phyloP scores from a whole-genome alignment of 2,329 filamentous ascomycete genomes.

The Penicillium sp. region DNA sequence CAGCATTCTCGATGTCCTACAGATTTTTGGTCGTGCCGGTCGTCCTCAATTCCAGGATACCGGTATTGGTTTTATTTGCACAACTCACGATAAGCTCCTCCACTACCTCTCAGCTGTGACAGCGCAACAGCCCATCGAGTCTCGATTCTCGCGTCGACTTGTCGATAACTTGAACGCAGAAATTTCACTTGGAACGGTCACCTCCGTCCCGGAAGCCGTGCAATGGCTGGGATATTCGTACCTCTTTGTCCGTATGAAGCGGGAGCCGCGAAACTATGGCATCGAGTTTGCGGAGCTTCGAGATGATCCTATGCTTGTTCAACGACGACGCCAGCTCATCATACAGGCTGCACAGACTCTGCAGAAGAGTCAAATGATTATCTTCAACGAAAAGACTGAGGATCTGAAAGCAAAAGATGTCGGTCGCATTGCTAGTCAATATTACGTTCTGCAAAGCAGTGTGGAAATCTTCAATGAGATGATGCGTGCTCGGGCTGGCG shows the following conservation, averaged over 20 bases:
- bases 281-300: conserved; percentile 92
- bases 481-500: conserved; percentile 84
- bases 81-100: conserved; percentile 86
- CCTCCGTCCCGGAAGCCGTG: conserved; percentile 88
- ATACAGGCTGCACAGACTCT: conserved; percentile 86
- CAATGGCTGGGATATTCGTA: conserved; percentile 99
- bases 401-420: conserved; percentile 94
- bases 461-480: conserved; percentile 95
- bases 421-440: conserved; percentile 95
- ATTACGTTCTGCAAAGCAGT: conserved; percentile 90
- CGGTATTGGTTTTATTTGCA: conserved; percentile 97
- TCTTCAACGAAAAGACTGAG: conserved; percentile 93
- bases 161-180: conserved; percentile 98
- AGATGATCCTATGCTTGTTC: conserved; percentile 85
- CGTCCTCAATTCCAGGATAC: conserved; percentile 97
- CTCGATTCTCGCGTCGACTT: conserved; percentile 88
- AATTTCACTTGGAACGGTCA: conserved; percentile 90
- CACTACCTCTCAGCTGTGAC: conserved; percentile 94
- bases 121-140: conserved; percentile 95
- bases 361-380: conserved; percentile 97
- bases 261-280: conserved; percentile 87
- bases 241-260: conserved; percentile 93
- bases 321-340: conserved; percentile 80
- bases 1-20: conserved; percentile 92
- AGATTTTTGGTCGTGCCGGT: conserved; percentile 98